Conservation (phyloP, 495 filamentous ascomycete genomes). For the Penicillium pulvis region DNA sequence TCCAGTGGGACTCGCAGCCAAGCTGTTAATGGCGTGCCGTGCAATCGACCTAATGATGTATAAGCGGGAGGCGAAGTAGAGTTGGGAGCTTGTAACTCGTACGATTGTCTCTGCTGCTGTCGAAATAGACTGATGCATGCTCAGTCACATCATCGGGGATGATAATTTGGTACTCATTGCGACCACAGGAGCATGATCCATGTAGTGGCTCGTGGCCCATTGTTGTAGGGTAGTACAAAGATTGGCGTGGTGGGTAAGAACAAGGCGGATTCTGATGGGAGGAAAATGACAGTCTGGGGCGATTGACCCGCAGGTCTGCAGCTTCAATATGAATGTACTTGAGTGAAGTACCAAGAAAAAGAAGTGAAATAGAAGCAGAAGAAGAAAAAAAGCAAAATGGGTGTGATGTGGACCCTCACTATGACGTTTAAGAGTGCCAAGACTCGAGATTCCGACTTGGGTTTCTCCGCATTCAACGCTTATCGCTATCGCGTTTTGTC, state of each 20-base stretch:
- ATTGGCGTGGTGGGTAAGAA: not conserved
- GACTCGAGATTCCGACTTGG: slow-evolving; percentile 12
- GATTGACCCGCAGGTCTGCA: not conserved
- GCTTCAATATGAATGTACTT: not conserved
- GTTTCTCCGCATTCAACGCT: slow-evolving; percentile 27
- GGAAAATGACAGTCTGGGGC: not conserved
- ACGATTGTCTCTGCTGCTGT: slow-evolving; percentile 66
- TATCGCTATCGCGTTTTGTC: slow-evolving; percentile 27
- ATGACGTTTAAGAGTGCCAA: slow-evolving; percentile 36
- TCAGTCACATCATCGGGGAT: slow-evolving; percentile 59
- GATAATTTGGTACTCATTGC: slow-evolving; percentile 76
- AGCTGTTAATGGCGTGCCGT: slow-evolving; percentile 68
- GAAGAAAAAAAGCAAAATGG: slow-evolving; percentile 12
- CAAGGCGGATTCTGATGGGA: not conserved
- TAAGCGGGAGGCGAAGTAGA: slow-evolving; percentile 13
- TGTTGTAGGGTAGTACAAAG: slow-evolving; percentile 21
- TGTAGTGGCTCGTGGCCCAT: slow-evolving; percentile 54
- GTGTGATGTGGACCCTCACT: slow-evolving; percentile 25
- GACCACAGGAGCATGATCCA: slow-evolving; percentile 81
- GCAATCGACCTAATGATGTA: slow-evolving; percentile 56
- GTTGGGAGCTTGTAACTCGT: slow-evolving; percentile 33
- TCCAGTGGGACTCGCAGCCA: slow-evolving; percentile 79
- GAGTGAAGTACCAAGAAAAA: not conserved
- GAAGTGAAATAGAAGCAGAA: slow-evolving; percentile 4
- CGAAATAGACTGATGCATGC: slow-evolving; percentile 68